These are phyloP conservation scores for Starmerella bombi DNA, from an alignment of 805 yeast genomes.

Conservation along the genomic window DNA sequence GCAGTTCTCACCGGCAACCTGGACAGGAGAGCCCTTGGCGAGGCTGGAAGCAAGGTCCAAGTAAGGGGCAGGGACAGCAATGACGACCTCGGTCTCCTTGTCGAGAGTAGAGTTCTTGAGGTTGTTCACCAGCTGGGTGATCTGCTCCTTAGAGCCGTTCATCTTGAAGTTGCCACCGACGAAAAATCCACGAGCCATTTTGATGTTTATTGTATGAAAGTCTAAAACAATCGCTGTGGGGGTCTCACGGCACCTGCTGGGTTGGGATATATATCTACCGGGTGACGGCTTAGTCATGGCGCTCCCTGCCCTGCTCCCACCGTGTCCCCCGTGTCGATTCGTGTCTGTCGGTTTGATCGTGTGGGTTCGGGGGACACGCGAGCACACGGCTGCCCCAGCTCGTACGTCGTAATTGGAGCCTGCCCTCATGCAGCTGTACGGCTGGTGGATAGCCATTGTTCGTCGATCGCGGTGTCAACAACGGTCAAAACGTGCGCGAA, in stretches of 20 bases:
- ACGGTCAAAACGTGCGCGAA: too few relatives aligned
- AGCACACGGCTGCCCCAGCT: too few relatives aligned
- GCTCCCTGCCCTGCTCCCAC: too few relatives aligned
- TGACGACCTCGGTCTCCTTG: constrained; percentile 74
- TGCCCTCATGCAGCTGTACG: too few relatives aligned
- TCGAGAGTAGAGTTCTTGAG: constrained; percentile 71
- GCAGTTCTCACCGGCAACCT: constrained; percentile 83
- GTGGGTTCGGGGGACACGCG: too few relatives aligned
- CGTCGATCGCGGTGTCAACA: too few relatives aligned
- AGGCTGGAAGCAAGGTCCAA: constrained; percentile 59
- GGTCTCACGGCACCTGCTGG: neutral
- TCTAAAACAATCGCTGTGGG: neutral
- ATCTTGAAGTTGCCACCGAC: constrained; percentile 99
- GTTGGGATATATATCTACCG: neutral
- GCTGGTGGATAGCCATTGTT: too few relatives aligned
- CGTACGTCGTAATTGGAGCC: neutral
- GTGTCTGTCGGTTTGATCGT: neutral
- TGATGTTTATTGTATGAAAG: neutral
- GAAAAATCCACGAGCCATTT: constrained; percentile 75
- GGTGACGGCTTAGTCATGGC: too few relatives aligned
- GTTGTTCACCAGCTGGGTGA: constrained; percentile 68
- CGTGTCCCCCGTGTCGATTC: neutral
- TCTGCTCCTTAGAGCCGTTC: constrained; percentile 86
- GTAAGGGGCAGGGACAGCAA: constrained; percentile 94
- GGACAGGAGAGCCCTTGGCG: constrained; percentile 54